Percentiles rank a stretch among this genome's conserved stretches.
phyloP scores from a whole-genome alignment of 2,329 filamentous ascomycete species.

The Emergomyces pasteurianus region DNA sequence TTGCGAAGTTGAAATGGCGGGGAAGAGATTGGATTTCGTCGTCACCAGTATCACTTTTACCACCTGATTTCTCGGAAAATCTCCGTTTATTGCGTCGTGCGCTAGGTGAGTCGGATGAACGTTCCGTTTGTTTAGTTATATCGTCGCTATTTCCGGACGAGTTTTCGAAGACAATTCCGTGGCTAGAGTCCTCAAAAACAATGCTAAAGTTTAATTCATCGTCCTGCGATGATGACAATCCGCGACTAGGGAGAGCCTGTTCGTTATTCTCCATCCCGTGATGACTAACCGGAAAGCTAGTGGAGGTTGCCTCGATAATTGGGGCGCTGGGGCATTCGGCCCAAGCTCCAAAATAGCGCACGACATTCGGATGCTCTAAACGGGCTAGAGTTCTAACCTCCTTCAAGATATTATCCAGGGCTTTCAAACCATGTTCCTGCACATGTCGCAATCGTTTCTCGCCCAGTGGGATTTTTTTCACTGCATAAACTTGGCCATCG shows the following conservation, averaged over 20 bases:
- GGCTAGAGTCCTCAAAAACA: slow-evolving; percentile 30
- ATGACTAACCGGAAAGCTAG: background rate
- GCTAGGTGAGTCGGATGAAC: slow-evolving; percentile 11
- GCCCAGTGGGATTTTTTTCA: slow-evolving; percentile 53
- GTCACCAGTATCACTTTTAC: slow-evolving; percentile 19
- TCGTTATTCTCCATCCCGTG: background rate
- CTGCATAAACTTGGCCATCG: slow-evolving; percentile 50
- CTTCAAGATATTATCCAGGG: slow-evolving; percentile 45
- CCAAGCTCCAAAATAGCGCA: slow-evolving; percentile 56
- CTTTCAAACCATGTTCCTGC: slow-evolving; percentile 39
- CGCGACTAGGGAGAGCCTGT: slow-evolving; percentile 9
- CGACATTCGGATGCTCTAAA: slow-evolving; percentile 54
- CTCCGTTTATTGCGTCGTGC: slow-evolving; percentile 2
- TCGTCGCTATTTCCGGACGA: slow-evolving; percentile 10
- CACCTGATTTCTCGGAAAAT: slow-evolving; percentile 3
- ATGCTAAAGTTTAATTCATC: slow-evolving; percentile 26
- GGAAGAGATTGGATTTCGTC: slow-evolving; percentile 40
- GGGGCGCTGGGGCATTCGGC: slow-evolving; percentile 35
- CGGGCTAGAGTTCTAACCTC: slow-evolving; percentile 52
- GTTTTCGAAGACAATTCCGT: slow-evolving; percentile 14
- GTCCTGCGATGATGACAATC: slow-evolving; percentile 2
- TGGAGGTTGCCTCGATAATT: background rate
- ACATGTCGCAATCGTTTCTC: slow-evolving; percentile 40
- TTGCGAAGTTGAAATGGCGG: slow-evolving; percentile 25
- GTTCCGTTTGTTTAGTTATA: slow-evolving; percentile 10